Conservation (phyloP, 495 filamentous ascomycete species). For the Tuber calosporum region DNA sequence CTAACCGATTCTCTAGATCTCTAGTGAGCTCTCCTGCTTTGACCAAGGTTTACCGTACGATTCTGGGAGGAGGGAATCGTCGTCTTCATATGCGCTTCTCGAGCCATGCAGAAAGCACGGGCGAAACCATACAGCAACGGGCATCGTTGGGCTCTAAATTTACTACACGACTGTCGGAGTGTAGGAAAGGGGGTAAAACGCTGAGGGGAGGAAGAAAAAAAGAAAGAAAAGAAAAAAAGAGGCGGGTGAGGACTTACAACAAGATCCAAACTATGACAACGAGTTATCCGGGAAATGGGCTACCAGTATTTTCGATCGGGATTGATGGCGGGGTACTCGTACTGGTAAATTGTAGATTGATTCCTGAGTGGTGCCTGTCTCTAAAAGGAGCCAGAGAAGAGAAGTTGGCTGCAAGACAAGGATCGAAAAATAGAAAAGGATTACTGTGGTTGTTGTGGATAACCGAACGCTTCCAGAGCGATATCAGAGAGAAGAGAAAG, state of each 20-base stretch:
- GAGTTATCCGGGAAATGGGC: background rate
- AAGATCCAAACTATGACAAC: background rate
- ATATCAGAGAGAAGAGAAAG: background rate
- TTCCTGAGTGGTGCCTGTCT: background rate
- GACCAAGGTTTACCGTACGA: background rate
- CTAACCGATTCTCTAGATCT: background rate
- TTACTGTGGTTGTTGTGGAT: constrained; percentile 2
- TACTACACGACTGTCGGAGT: background rate
- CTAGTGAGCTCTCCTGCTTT: background rate
- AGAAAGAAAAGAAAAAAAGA: background rate
- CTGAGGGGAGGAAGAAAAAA: background rate
- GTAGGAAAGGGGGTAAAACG: background rate
- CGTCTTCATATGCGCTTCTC: background rate
- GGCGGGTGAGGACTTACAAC: background rate
- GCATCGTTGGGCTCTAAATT: background rate
- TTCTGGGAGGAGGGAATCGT: background rate
- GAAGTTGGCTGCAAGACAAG: background rate
- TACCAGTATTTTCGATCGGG: background rate
- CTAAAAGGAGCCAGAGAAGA: background rate
- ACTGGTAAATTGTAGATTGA: background rate
- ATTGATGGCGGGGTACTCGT: background rate
- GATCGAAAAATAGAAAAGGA: background rate
- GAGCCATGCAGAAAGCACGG: background rate
- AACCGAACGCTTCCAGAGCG: constrained; percentile 5
- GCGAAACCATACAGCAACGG: background rate